Evolutionary conservation across 331 rosid genomes (phyloP), one percentile per base, ranked within the genome.

Genomic region (Stylosanthes scabra): DNA sequence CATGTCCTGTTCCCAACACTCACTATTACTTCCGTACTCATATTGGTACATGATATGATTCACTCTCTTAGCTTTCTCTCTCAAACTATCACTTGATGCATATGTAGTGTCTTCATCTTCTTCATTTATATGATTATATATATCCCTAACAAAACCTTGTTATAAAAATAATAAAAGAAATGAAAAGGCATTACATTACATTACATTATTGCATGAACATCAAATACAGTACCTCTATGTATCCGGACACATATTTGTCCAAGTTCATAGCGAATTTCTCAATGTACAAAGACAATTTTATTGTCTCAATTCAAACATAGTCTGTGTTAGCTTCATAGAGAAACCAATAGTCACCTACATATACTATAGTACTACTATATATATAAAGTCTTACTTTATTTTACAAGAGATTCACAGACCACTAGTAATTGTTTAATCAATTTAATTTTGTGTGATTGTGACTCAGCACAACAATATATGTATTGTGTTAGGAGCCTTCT

Each of bases 1-100:
- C 64, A 79, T 71, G 75, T 42, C 44, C 46, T 70, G 11, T 39
- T 78, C 83, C 78, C 81, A 79, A 44, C 37, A 31, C 37, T 31
- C 37, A 31, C 37, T 20, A 20, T 45, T 62, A 49, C 67, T 58
- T 71, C 59, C 67, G 11, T 63, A 63, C 70, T 68, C 73, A 37
- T 54, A 66, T 37, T 80, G 63, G 59, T 70, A 54, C 65, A 50
- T 73, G 39, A 39, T 77, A 50, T 73, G 39, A 39, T 77, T 10
- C 5, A 11, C 1, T 61, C 44, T 61, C 20, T 57, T 41, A 42
- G 25, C 25, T 20, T 20, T 20, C 25, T 20, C 25, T 20, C 25
- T 20, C 25, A 3, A 3, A 51, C 25, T 20, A 20, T 20, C 25
- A 20, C 11, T 8, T 16, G 13, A 5, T 47, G 1, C 10, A 5